A percentile compares a stretch with the other conserved stretches of the same genome.
Evolutionary conservation across 495 filamentous ascomycete genomes (phyloP).

Genomic region (Aspergillus avenaceus): DNA sequence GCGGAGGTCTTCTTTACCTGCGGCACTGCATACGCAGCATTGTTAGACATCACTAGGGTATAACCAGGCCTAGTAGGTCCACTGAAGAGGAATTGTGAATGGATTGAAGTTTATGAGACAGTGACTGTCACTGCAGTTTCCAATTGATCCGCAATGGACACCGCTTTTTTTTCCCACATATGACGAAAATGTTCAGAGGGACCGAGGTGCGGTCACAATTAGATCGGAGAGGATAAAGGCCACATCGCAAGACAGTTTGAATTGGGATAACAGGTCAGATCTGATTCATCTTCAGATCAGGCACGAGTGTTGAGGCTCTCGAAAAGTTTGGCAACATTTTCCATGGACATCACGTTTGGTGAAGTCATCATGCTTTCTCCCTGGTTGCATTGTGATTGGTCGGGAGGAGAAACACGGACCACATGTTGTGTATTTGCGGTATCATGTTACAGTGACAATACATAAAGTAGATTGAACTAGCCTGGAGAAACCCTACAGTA

Average conservation of each 20-base stretch:
- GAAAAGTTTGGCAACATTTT: neutral
- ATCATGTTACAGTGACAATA: too few species aligned
- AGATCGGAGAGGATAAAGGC: neutral
- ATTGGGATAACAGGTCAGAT: neutral
- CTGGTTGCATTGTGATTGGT: slow-evolving; percentile 5
- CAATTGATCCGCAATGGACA: neutral
- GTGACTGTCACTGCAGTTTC: neutral
- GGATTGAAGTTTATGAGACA: neutral
- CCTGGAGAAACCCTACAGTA: too few species aligned
- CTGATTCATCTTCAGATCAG: neutral
- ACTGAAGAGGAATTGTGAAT: neutral
- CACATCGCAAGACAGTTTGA: neutral
- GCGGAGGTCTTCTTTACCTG: slow-evolving; percentile 33
- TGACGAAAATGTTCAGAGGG: neutral
- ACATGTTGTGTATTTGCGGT: neutral
- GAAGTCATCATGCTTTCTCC: slow-evolving; percentile 14
- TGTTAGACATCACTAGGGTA: slow-evolving; percentile 30
- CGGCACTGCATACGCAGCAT: slow-evolving; percentile 28
- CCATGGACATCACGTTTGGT: slow-evolving; percentile 4
- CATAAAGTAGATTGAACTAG: neutral
- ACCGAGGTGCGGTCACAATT: neutral
- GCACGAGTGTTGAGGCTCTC: neutral
- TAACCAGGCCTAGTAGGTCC: neutral
- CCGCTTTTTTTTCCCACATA: neutral
- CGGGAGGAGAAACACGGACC: neutral